Evolutionary conservation across 179 eudicot genomes (phyloP), one percentile per base, ranked within the genome.

Genomic region (Drosera spatulata): DNA sequence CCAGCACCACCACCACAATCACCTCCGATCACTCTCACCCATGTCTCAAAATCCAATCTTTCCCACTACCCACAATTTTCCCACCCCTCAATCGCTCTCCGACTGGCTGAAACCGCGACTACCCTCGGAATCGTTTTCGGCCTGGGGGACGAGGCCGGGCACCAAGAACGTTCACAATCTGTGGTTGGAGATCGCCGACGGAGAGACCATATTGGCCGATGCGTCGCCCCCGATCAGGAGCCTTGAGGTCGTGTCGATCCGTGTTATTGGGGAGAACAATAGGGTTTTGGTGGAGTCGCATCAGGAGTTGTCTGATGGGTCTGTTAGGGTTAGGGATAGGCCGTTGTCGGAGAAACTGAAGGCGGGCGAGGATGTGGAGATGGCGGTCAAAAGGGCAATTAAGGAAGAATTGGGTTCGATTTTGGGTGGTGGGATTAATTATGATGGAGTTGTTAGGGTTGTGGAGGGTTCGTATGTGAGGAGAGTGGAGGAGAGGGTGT

Each of bases 101-200:
- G 91, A 88, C 61, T 91, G 96, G 96, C 82, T 88, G 13, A 67
- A 66, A 33, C 87, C 89, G 5, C 77, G 96, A 0, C 56, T 88
- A 57, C 87, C 85, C 7, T 80, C 89, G 22, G 98, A 88, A 7
- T 76, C 85, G 0, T 80, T 91, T 62, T 80, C 89, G 59, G 50
- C 91, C 4, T 91, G 98, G 98, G 98, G 98, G 7, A 77, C 80
- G 9, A 84, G 71, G 41, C 87, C 96, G 4, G 98, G 98, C 3
- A 91, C 98, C 22, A 91, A 91, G 66, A 91, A 88, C 61, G 77
- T 91, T 39, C 89, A 88, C 56, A 91, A 82, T 56, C 78, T 91
- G 42, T 91, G 89, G 89, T 95, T 91, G 38, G 98, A 91, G 75
- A 58, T 91, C 33, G 60, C 82, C n/a, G 85, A 84, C 9, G 98